These are phyloP conservation scores for Forsythia suspensa DNA, from an alignment of 257 asterid species.

Conservation along the genomic window DNA sequence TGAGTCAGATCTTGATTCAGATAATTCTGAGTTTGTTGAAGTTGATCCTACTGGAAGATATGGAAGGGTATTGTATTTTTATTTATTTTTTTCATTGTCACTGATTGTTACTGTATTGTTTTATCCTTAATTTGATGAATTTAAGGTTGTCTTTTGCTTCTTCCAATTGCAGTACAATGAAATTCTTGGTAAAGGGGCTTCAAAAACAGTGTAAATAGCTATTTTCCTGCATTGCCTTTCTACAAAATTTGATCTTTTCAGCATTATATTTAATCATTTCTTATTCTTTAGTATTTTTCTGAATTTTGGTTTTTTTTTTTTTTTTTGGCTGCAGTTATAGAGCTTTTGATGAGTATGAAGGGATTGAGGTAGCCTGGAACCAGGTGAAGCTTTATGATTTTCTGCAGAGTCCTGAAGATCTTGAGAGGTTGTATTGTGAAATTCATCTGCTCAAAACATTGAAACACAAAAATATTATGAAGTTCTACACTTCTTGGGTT, in stretches of 20 bases:
- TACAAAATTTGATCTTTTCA: conserved; percentile 20
- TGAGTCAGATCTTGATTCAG: conserved; percentile 63
- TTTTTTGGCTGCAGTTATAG: conserved; percentile 55
- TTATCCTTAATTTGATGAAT: conserved; percentile 5
- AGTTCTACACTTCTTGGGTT: conserved; percentile 91
- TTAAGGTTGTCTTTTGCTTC: neutral
- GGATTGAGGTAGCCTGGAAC: conserved; percentile 98
- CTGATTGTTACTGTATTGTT: no score
- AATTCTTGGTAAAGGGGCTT: conserved; percentile 96
- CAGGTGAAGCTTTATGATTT: conserved; percentile 87
- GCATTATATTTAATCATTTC: neutral
- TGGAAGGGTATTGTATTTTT: conserved; percentile 75
- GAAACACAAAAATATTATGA: conserved; percentile 85
- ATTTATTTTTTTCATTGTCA: neutral
- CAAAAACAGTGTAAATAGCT: conserved; percentile 81
- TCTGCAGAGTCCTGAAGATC: conserved; percentile 88
- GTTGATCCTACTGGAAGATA: conserved; percentile 98
- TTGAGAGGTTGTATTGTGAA: conserved; percentile 88
- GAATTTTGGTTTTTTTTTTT: neutral
- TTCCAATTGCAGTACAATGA: conserved; percentile 73
- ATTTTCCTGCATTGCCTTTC: conserved; percentile 17
- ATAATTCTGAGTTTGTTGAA: conserved; percentile 76
- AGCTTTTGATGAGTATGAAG: conserved; percentile 97
- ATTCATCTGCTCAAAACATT: conserved; percentile 86
- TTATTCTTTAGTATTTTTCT: neutral